phyloP scores from a whole-genome alignment of 169 alveolate species.

The Theileria orientalis region DNA sequence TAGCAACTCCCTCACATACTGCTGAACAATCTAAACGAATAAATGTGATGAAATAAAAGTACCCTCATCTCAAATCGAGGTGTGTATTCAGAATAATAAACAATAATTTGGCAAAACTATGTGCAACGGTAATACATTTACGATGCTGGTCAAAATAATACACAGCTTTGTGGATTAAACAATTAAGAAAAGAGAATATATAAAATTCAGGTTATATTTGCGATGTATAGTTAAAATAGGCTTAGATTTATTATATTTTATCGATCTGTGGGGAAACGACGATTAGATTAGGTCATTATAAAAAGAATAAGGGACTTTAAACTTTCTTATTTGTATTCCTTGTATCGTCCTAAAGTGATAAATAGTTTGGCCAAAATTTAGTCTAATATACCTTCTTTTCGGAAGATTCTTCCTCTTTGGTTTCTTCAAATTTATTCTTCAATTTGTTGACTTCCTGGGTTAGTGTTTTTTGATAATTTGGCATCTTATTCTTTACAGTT shows the following conservation, averaged over 20 bases:
- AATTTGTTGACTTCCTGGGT: constrained; percentile 27
- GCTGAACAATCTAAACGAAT: constrained; percentile 56
- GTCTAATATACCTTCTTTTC: not conserved
- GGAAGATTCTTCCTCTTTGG: constrained; percentile 2
- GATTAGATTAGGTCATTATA: not conserved
- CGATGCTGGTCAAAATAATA: not conserved
- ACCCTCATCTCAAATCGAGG: constrained; percentile 34
- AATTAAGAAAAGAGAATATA: too few species aligned
- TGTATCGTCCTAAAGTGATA: too few species aligned
- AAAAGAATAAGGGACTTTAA: too few species aligned
- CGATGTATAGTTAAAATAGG: too few species aligned
- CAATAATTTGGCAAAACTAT: not conserved
- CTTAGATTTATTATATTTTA: too few species aligned
- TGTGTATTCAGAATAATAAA: too few species aligned
- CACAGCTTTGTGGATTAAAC: too few species aligned
- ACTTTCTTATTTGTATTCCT: too few species aligned
- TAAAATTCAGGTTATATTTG: too few species aligned
- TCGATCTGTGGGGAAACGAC: constrained; percentile 15
- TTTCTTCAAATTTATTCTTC: constrained; percentile 12
- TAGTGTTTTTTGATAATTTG: constrained; percentile 37
- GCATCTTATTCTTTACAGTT: constrained; percentile 5
- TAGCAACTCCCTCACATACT: constrained; percentile 66
- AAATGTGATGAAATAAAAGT: not conserved
- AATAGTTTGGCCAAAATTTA: too few species aligned
- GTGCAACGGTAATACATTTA: not conserved